Percentiles rank a stretch among this genome's conserved stretches.
Evolutionary conservation across 2,329 filamentous ascomycete genomes (phyloP).

Genomic region (Gyromitra esculenta): DNA sequence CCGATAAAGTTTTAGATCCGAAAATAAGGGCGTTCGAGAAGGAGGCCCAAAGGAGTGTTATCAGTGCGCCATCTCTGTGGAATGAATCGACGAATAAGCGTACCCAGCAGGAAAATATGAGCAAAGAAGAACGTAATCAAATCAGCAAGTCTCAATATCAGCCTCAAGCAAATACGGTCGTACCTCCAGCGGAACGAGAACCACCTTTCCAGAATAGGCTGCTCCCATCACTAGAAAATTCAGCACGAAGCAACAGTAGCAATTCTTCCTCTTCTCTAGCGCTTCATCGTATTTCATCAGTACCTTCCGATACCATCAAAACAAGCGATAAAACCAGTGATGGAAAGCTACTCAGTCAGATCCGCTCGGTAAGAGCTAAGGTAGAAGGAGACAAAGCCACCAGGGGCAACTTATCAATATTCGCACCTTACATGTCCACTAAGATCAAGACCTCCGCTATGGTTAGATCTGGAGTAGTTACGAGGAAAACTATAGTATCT

Average conservation of each 20-base stretch:
- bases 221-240: constrained; percentile 25
- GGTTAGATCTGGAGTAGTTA: constrained; percentile 34
- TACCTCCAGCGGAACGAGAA: constrained; percentile 11
- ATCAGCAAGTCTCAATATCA: constrained; percentile 4
- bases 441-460: constrained; percentile 44
- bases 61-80: constrained; percentile 52
- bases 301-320: constrained; percentile 32
- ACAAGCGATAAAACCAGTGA: constrained; percentile 48
- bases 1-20: constrained; percentile 42
- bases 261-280: constrained; percentile 9
- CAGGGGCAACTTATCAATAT: constrained; percentile 50
- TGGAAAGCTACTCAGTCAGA: constrained; percentile 54
- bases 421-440: constrained; percentile 53
- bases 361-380: constrained; percentile 50
- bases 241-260: constrained; percentile 17
- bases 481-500: constrained; percentile 13
- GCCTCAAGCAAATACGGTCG: constrained; percentile 1
- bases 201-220: constrained; percentile 12
- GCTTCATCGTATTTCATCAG: constrained; percentile 41
- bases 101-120: constrained; percentile 8
- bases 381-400: constrained; percentile 36
- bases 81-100: constrained; percentile 43
- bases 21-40: constrained; percentile 38
- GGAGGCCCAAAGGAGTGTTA: constrained; percentile 50
- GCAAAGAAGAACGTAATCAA: constrained; percentile 15